phyloP scores from a whole-genome alignment of 1,284 basidiomycete genomes.

The Cutaneotrichosporon daszewskae region DNA sequence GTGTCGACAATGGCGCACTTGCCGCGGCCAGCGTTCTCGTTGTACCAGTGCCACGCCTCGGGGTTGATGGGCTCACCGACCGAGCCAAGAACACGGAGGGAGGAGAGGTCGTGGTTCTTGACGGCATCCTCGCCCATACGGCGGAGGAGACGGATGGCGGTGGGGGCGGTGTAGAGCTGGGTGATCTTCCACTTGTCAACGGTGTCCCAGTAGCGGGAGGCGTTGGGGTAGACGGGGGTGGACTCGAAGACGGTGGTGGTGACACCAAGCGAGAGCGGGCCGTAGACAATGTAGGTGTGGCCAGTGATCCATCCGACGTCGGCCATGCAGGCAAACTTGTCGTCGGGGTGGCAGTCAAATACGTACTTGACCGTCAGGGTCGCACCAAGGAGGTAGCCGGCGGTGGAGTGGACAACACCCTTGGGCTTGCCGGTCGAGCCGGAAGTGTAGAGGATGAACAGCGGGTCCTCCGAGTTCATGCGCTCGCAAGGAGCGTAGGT shows the following conservation, averaged over 20 bases:
- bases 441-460: slow-evolving; percentile 66
- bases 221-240: slow-evolving; percentile 93
- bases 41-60: slow-evolving; percentile 98
- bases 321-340: slow-evolving; percentile 96
- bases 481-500: slow-evolving; percentile 82
- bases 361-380: slow-evolving; percentile 91
- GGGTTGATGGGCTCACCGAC: slow-evolving; percentile 99
- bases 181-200: slow-evolving; percentile 91
- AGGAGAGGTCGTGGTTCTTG: slow-evolving; percentile 73
- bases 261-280: slow-evolving; percentile 80
- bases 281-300: slow-evolving; percentile 96
- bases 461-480: slow-evolving; percentile 85
- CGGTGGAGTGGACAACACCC: slow-evolving; percentile 43
- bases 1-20: slow-evolving; percentile 96
- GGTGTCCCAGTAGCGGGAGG: slow-evolving; percentile 93
- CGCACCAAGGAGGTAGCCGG: slow-evolving; percentile 60
- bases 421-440: slow-evolving; percentile 55
- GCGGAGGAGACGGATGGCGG: slow-evolving; percentile 80
- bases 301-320: slow-evolving; percentile 99
- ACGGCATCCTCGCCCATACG: slow-evolving; percentile 83
- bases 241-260: slow-evolving; percentile 93
- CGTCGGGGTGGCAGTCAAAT: slow-evolving; percentile 89
- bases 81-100: slow-evolving; percentile 79
- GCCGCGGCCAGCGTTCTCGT: slow-evolving; percentile 77
- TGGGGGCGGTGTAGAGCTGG: slow-evolving; percentile 89